Evolutionary conservation across 1,139 yeast genomes (phyloP).

Genomic region (Geotrichum citri-aurantii): DNA sequence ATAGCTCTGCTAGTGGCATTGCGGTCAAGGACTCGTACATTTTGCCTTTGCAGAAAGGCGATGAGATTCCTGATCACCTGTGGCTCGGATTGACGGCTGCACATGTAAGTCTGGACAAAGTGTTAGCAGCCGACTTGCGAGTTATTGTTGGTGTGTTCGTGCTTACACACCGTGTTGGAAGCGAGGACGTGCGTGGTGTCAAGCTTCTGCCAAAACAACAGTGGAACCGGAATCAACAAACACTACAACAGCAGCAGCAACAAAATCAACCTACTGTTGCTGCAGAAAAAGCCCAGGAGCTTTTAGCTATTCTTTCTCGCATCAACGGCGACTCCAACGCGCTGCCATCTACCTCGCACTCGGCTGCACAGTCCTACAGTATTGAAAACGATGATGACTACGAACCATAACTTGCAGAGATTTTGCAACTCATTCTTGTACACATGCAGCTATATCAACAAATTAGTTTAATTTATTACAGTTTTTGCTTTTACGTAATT

Average conservation of each 20-base stretch:
- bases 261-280: background rate
- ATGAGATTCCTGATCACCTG: slow-evolving; percentile 28
- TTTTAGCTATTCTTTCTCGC: slow-evolving; percentile 32
- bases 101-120: background rate
- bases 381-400: slow-evolving; percentile 14
- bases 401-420: background rate
- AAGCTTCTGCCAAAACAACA: slow-evolving; percentile 15
- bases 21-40: slow-evolving; percentile 64
- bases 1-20: slow-evolving; percentile 5
- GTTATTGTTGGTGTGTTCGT: slow-evolving; percentile 15
- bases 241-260: slow-evolving; percentile 8
- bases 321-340: slow-evolving; percentile 21
- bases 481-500: too few relatives aligned
- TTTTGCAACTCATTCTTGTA: background rate
- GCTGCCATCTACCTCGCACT: background rate
- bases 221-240: slow-evolving; percentile 20
- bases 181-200: background rate
- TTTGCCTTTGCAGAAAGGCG: slow-evolving; percentile 40
- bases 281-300: slow-evolving; percentile 20
- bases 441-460: background rate
- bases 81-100: slow-evolving; percentile 7
- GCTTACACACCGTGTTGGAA: background rate
- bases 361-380: background rate
- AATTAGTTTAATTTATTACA: too few relatives aligned
- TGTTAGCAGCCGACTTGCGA: background rate